phyloP scores from a whole-genome alignment of 495 filamentous ascomycete species.

The Penicillium ochrochloron region DNA sequence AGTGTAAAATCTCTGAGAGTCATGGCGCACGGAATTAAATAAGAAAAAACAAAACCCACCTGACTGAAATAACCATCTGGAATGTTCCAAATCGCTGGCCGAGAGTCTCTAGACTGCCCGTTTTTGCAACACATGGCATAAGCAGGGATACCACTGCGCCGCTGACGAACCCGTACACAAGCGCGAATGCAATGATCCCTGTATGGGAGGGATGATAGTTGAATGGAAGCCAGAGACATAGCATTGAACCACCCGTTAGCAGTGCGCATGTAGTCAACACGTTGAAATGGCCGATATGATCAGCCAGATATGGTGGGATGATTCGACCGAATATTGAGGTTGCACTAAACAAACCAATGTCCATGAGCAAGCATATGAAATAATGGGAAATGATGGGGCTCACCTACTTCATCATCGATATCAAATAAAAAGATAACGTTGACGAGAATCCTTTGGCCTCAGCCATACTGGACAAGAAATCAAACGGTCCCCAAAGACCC shows the following conservation, averaged over 20 bases:
- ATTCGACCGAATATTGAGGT: neutral
- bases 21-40: neutral
- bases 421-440: neutral
- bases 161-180: neutral
- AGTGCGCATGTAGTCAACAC: neutral
- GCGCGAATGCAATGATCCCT: neutral
- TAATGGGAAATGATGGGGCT: no score
- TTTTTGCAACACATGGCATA: slow-evolving; percentile 43
- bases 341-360: neutral
- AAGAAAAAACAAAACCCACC: neutral
- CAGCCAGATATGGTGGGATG: neutral
- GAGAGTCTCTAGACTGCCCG: slow-evolving; percentile 21
- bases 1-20: neutral
- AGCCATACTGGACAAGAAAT: neutral
- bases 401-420: neutral
- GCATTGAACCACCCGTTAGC: neutral
- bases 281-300: neutral
- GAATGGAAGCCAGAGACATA: neutral
- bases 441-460: neutral
- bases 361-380: neutral
- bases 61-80: slow-evolving; percentile 32
- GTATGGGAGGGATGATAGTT: neutral
- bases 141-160: slow-evolving; percentile 24
- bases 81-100: slow-evolving; percentile 31
- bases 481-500: neutral